Conservation (phyloP, 2,329 filamentous ascomycete genomes). For the Colletotrichum sp. region DNA sequence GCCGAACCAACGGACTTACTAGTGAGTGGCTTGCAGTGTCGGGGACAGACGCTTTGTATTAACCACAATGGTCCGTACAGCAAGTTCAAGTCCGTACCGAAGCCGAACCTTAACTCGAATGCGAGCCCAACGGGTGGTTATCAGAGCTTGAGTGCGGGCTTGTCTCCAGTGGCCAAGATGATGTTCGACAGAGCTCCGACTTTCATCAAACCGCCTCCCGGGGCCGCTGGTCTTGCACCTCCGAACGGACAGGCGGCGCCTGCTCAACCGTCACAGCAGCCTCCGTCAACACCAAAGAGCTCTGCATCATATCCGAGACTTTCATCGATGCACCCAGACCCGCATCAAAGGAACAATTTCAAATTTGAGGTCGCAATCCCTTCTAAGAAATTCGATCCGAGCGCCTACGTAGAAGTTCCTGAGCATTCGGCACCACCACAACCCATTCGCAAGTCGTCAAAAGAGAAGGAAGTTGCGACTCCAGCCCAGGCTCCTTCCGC, state of each 20-base stretch:
- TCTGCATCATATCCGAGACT: not conserved
- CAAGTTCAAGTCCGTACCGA: constrained; percentile 61
- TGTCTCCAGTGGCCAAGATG: constrained; percentile 57
- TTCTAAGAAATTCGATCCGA: constrained; percentile 45
- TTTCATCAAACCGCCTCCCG: constrained; percentile 43
- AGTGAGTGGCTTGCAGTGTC: constrained; percentile 49
- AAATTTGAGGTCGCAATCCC: constrained; percentile 55
- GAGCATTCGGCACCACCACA: constrained; percentile 27
- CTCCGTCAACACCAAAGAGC: constrained; percentile 21
- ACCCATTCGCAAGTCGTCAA: not conserved
- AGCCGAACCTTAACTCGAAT: constrained; percentile 31
- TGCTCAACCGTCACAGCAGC: constrained; percentile 3
- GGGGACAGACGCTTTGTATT: constrained; percentile 17
- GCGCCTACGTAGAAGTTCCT: constrained; percentile 38
- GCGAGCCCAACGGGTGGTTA: constrained; percentile 14
- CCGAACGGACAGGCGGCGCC: constrained; percentile 28
- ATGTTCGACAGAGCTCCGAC: constrained; percentile 48
- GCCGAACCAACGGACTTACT: constrained; percentile 72
- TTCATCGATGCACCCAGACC: constrained; percentile 28
- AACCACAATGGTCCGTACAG: constrained; percentile 39
- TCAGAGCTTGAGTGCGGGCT: constrained; percentile 38
- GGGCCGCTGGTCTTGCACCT: constrained; percentile 31
- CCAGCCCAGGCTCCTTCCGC: not conserved
- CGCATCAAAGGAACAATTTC: constrained; percentile 37
- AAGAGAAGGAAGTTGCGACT: not conserved